Evolutionary conservation across 805 yeast genomes (phyloP), one percentile per base, ranked within the genome.

Genomic region (Hanseniaspora opuntiae): DNA sequence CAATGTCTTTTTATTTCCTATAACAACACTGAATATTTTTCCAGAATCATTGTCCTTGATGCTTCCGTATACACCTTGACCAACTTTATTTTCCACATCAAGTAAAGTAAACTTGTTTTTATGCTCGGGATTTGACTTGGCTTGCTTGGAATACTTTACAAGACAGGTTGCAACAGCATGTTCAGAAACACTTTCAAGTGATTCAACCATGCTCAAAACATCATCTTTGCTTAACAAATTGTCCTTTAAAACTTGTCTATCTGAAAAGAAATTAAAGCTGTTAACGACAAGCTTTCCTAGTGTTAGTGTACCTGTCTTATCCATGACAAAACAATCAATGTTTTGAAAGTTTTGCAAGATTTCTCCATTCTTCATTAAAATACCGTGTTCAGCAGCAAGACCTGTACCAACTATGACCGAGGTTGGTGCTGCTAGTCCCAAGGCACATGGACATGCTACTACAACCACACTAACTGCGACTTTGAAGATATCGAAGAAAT

Each of bases 351-450:
- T 74, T 63, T 93, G 97, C 57, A 93, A 74, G 16, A 85, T 78
- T 50, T 84, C 95, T 22, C 97, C 98, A 47, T 97, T 96, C 66
- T 90, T 93, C 61, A 93, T 84, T 52, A 93, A 71, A 5, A 93
- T 84, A 19, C 98, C 97, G 65, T 86, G 74, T 14, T 77, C 67
- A 0, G 98, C 97, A 40, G 96, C 97, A 22, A 87, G 83, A 40
- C 98, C 98, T 2, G 97, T 90, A 9, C 97, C 98, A 2, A 93
- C 98, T 97, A 94, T 93, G 11, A 93, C 86, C 0, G 97, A 97
- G 1, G 98, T 94, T 1, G 99, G 99, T 0, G 97, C 95, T 3
- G 97, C 97, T 49, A 93, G 73, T 3, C 98, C 99, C 24, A 93
- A 69, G 0, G 98, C 97, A 74, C 98, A 93, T 0, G 99, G 99